Percentiles rank a stretch among this genome's conserved stretches.
Conservation (phyloP, 2,329 filamentous ascomycete species). For the Pleurostoma richardsiae region DNA sequence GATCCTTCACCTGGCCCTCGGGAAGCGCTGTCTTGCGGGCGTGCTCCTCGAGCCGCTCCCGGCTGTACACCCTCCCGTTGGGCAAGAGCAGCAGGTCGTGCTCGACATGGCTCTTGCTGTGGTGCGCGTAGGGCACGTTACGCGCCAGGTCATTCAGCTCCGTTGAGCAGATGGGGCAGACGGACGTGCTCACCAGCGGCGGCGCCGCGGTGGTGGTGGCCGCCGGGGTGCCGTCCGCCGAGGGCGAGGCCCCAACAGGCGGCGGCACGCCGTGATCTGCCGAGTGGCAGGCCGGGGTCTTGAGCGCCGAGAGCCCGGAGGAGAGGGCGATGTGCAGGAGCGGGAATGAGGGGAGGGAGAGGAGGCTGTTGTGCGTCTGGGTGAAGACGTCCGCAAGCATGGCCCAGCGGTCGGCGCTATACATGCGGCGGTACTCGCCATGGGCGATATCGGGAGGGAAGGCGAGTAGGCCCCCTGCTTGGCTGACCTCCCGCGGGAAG, state of each 20-base stretch:
- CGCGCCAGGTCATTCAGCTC: constrained; percentile 89
- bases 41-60: constrained; percentile 66
- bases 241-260: neutral
- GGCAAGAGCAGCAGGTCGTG: constrained; percentile 81
- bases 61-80: constrained; percentile 81
- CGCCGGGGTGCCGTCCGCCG: constrained; percentile 14
- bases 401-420: constrained; percentile 67
- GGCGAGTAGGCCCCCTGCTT: constrained; percentile 76
- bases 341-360: constrained; percentile 75
- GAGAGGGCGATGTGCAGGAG: constrained; percentile 87
- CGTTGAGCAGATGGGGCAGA: constrained; percentile 94
- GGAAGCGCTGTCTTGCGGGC: constrained; percentile 73
- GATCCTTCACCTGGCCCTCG: constrained; percentile 66
- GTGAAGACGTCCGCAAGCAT: constrained; percentile 77
- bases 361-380: constrained; percentile 78
- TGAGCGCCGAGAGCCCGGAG: constrained; percentile 87
- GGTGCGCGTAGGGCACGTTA: constrained; percentile 88
- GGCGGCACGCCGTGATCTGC: neutral
- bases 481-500: constrained; percentile 63
- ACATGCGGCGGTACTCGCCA: constrained; percentile 52
- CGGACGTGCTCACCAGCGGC: constrained; percentile 54
- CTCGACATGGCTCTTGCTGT: constrained; percentile 90
- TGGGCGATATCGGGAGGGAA: constrained; percentile 55
- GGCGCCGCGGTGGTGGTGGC: constrained; percentile 29
- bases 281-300: constrained; percentile 84